Base-by-base conservation (phyloP, 345 rosid species). In the Alliaria petiolata region DNA sequence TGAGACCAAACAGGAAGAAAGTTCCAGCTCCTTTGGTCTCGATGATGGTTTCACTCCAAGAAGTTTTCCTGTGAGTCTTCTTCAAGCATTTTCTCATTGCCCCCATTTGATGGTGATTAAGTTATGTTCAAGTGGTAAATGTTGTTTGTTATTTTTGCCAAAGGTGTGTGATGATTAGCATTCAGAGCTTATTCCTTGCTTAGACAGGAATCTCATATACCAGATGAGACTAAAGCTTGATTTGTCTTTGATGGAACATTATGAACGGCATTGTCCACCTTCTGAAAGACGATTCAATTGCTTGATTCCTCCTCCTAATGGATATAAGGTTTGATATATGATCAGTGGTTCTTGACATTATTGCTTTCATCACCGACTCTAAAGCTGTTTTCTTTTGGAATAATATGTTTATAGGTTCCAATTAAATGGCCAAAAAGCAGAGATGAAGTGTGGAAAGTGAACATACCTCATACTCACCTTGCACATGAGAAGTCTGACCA, bases 391-490 rank as follows among this genome's bases (percentile, higher is more conserved):
- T 42, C 4, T 30, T 58, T 40, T 20, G 17, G 51, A 43, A 76
- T 45, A 16, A 65, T 22, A 3, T 26, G 4, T 35, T 57, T 65
- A 1, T 80, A 89, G 96, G 69, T 92, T 75, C 95, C 96, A 30
- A 78, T 92, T 60, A 90, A 90, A 83, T 92, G 98, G 96, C 98
- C 98, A 3, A 89, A 82, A 77, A 92, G 98, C 76, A 83, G 98
- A 83, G 98, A 92, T 71, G 93, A 87, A 74, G 98, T 90, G 10
- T 92, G 98, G 98, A 92, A 92, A 81, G 98, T 79, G 62, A 92
- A 90, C 79, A 92, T 92, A 69, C 96, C 98, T 60, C 97, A 92
- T 69, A 92, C 98, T 68, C 96, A 90, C 78, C 95, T 90, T 76
- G 98, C 96, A 54, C 86, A 81, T 64, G 96, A 92, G 78, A 92